These are phyloP conservation scores for Parachaetomium inaequale DNA, from an alignment of 495 filamentous ascomycete genomes.

Conservation along the genomic window DNA sequence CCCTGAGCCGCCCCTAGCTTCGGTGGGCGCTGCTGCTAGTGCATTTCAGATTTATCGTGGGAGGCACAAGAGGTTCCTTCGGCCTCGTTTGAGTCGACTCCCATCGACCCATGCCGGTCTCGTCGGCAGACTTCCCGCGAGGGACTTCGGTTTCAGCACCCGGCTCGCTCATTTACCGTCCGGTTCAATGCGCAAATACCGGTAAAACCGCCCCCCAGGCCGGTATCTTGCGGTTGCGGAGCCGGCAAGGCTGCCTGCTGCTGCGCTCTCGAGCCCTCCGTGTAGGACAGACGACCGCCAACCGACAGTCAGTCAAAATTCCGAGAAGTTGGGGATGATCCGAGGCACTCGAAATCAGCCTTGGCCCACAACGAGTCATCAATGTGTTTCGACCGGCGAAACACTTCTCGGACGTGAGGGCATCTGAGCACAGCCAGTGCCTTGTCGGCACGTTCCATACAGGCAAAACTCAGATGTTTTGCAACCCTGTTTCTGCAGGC, in stretches of 20 bases:
- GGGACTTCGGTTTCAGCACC: conserved; percentile 12
- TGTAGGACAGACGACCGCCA: neutral
- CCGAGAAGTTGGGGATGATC: too few species aligned
- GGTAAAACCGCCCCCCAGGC: neutral
- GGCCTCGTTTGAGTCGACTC: conserved; percentile 49
- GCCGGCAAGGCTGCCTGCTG: neutral
- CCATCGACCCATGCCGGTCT: conserved; percentile 32
- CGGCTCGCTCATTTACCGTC: neutral
- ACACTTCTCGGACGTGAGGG: neutral
- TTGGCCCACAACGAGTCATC: neutral
- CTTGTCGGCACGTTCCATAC: neutral
- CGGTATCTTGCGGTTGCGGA: neutral
- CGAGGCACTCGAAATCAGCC: neutral
- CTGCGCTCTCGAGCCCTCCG: neutral
- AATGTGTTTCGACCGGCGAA: neutral
- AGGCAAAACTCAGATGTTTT: conserved; percentile 1
- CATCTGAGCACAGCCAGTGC: neutral
- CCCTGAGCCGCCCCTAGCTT: conserved; percentile 6
- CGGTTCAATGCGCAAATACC: conserved; percentile 6
- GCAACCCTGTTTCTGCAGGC: neutral
- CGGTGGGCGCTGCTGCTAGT: neutral
- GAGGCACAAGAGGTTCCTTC: conserved; percentile 32
- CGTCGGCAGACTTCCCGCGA: neutral
- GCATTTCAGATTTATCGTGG: neutral
- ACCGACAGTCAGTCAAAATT: neutral